Evolutionary conservation across 2,329 filamentous ascomycete species (phyloP).

Genomic region (Karstenula rhodostoma): DNA sequence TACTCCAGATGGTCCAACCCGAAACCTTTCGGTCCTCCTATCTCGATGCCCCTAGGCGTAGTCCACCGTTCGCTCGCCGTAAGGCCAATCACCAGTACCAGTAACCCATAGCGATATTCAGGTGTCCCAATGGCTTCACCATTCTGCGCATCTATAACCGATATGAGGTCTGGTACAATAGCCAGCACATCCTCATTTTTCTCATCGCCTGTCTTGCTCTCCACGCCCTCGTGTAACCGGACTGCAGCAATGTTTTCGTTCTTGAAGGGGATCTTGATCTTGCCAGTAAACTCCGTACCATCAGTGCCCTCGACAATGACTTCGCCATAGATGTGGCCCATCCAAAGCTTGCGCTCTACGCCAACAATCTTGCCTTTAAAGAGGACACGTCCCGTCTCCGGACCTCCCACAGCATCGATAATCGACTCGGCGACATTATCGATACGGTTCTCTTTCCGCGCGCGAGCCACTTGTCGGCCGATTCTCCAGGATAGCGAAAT

Average conservation of each 20-base stretch:
- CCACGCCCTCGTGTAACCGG: constrained; percentile 36
- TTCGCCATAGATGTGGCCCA: constrained; percentile 55
- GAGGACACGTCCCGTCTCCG: constrained; percentile 48
- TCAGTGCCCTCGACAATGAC: constrained; percentile 49
- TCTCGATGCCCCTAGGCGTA: constrained; percentile 57
- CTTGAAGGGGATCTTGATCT: constrained; percentile 73
- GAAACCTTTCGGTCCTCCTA: constrained; percentile 61
- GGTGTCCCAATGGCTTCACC: constrained; percentile 62
- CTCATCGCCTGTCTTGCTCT: constrained; percentile 39
- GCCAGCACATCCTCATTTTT: constrained; percentile 54
- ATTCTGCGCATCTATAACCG: constrained; percentile 58
- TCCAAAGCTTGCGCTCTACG: constrained; percentile 51
- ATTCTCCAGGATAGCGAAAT: constrained; percentile 51
- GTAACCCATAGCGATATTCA: constrained; percentile 63
- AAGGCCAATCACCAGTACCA: constrained; percentile 63
- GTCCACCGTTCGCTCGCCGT: constrained; percentile 65
- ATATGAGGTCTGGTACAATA: constrained; percentile 60
- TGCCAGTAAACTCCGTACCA: constrained; percentile 46
- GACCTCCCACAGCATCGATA: constrained; percentile 53
- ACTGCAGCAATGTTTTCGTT: constrained; percentile 75
- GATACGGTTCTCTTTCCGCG: constrained; percentile 47
- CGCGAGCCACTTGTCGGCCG: constrained; percentile 46
- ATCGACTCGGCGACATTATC: constrained; percentile 50
- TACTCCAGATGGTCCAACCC: constrained; percentile 60
- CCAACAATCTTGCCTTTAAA: constrained; percentile 58